Conservation (phyloP, 2,329 filamentous ascomycete genomes). For the Talaromyces sp. region DNA sequence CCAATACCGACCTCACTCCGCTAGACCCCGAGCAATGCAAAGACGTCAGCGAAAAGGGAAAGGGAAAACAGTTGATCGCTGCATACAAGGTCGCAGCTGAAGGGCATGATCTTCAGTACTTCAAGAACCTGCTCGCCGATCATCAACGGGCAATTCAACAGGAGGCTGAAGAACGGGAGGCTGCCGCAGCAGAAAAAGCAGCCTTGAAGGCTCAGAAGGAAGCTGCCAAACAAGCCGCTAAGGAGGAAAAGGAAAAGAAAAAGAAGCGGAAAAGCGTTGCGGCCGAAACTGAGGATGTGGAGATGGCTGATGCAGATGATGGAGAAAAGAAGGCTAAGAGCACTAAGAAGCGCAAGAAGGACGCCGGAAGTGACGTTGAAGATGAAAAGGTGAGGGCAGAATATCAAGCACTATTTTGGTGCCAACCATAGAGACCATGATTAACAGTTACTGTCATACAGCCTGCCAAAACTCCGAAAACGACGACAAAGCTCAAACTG, state of each 20-base stretch:
- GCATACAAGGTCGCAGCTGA: constrained; percentile 79
- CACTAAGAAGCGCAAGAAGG: constrained; percentile 37
- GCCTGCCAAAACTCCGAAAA: constrained; percentile 63
- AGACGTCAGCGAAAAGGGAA: constrained; percentile 61
- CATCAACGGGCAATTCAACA: constrained; percentile 53
- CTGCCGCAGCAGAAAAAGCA: constrained; percentile 54
- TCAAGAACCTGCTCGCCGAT: constrained; percentile 68
- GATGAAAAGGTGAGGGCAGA: constrained; percentile 61
- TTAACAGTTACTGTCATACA: constrained; percentile 32
- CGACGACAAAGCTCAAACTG: constrained; percentile 48
- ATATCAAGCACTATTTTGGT: not conserved
- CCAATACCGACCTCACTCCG: constrained; percentile 74
- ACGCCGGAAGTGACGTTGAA: constrained; percentile 62
- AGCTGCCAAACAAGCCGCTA: constrained; percentile 47
- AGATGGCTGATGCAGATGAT: constrained; percentile 47
- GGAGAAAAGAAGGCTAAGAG: constrained; percentile 51
- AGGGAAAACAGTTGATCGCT: constrained; percentile 72
- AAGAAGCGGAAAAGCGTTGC: constrained; percentile 50
- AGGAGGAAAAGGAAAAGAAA: constrained; percentile 52
- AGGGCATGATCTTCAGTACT: constrained; percentile 70
- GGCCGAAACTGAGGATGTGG: constrained; percentile 66
- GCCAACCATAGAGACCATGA: not conserved
- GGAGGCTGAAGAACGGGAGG: constrained; percentile 61
- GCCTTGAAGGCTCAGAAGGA: constrained; percentile 50
- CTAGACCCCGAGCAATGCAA: constrained; percentile 69